Conservation (phyloP, 148 eudicot genomes). For the Camellia lanceoleosa region DNA sequence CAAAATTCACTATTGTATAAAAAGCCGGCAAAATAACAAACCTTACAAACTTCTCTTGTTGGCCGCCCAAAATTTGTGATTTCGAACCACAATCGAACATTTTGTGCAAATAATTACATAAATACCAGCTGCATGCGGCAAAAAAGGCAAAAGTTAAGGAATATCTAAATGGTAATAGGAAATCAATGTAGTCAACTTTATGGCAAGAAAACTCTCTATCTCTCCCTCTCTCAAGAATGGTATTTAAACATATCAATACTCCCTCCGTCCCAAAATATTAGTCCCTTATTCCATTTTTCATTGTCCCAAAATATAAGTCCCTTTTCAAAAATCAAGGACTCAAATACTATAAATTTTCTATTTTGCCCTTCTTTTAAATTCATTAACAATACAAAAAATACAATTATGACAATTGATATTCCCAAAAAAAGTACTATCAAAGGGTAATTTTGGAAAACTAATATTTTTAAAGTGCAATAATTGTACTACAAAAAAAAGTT, state of each 20-base stretch:
- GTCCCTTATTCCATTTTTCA: no score
- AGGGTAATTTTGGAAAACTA: no score
- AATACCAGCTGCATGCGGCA: conserved; percentile 19
- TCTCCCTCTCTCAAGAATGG: background rate
- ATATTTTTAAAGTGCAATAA: no score
- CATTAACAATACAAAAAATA: no score
- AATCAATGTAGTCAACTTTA: background rate
- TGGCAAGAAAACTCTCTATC: background rate
- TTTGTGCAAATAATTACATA: conserved; percentile 9
- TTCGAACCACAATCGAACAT: conserved; percentile 58
- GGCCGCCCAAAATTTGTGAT: conserved; percentile 38
- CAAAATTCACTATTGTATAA: background rate
- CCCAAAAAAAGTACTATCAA: no score
- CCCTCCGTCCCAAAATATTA: no score
- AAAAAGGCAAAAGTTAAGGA: background rate
- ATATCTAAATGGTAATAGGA: background rate
- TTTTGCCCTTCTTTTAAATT: no score
- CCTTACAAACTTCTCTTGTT: conserved; percentile 58
- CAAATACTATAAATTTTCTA: no score
- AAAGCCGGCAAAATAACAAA: conserved; percentile 1
- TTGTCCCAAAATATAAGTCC: no score
- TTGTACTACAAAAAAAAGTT: no score
- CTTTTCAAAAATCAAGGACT: no score
- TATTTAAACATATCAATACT: background rate
- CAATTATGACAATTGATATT: no score